phyloP scores from a whole-genome alignment of 331 rosid genomes.

The Quercus tomentella region DNA sequence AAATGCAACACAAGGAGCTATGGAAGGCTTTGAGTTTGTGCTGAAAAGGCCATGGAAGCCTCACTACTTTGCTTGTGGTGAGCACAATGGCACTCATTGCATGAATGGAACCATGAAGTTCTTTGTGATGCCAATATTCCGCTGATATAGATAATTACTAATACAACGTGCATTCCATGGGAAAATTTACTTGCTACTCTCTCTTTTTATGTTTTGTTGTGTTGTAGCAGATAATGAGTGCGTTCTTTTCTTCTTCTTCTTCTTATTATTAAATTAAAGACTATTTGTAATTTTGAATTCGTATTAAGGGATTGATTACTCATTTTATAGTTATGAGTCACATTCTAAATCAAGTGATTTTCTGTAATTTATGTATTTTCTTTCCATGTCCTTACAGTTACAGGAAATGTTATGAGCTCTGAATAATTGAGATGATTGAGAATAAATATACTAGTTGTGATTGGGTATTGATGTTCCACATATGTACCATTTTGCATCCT shows the following conservation, averaged over 20 bases:
- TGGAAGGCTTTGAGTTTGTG: conserved; percentile 53
- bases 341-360: no score
- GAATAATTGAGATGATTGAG: not conserved
- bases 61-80: conserved; percentile 64
- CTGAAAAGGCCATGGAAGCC: conserved; percentile 28
- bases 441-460: not conserved
- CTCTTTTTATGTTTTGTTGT: no score
- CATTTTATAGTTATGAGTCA: no score
- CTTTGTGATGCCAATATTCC: conserved; percentile 40
- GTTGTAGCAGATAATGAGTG: no score
- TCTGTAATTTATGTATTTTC: not conserved
- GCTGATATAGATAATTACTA: not conserved
- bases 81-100: conserved; percentile 55
- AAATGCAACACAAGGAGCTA: conserved; percentile 37
- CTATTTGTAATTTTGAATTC: no score
- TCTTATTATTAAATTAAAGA: no score
- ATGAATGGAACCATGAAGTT: conserved; percentile 67
- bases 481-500: no score
- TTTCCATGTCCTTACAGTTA: no score
- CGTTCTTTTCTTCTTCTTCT: no score
- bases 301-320: no score
- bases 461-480: not conserved
- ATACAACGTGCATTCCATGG: no score
- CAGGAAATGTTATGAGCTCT: not conserved
- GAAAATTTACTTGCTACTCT: not conserved